phyloP scores from a whole-genome alignment of 2,329 filamentous ascomycete species.

The Bertia moriformis region DNA sequence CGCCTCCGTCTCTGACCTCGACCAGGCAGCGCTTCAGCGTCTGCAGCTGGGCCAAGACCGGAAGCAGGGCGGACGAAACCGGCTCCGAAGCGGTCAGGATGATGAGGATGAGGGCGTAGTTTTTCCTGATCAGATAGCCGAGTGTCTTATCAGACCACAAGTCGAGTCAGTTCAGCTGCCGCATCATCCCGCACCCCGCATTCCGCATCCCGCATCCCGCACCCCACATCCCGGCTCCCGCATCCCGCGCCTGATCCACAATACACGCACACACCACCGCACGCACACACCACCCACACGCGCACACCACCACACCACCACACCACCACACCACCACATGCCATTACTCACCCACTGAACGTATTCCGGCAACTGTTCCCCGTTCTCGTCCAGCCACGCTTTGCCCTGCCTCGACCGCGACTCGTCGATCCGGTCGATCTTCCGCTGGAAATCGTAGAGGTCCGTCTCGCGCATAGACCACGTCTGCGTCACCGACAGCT shows the following conservation, averaged over 20 bases:
- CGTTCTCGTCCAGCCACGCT: slow-evolving; percentile 73
- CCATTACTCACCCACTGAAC: slow-evolving; percentile 70
- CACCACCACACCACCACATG: no score
- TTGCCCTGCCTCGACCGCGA: slow-evolving; percentile 67
- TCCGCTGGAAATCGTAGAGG: slow-evolving; percentile 81
- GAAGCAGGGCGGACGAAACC: slow-evolving; percentile 84
- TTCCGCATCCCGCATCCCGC: no score
- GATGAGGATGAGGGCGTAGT: slow-evolving; percentile 88
- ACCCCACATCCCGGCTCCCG: no score
- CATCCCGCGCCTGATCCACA: no score
- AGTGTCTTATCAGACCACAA: slow-evolving; percentile 58
- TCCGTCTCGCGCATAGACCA: slow-evolving; percentile 97
- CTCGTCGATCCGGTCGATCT: slow-evolving; percentile 83
- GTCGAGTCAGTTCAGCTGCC: slow-evolving; percentile 2
- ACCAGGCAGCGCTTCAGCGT: slow-evolving; percentile 78
- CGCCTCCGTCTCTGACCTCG: slow-evolving; percentile 84
- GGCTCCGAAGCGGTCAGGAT: slow-evolving; percentile 89
- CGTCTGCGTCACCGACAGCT: slow-evolving; percentile 81
- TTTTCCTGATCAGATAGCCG: slow-evolving; percentile 78
- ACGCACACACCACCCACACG: no score
- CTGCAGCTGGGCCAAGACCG: slow-evolving; percentile 89
- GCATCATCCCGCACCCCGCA: no score
- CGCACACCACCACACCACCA: no score
- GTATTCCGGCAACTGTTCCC: slow-evolving; percentile 73
- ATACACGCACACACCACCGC: no score